These are phyloP conservation scores for Fraxinus nigra DNA, from an alignment of 305 asterid species.

Conservation along the genomic window DNA sequence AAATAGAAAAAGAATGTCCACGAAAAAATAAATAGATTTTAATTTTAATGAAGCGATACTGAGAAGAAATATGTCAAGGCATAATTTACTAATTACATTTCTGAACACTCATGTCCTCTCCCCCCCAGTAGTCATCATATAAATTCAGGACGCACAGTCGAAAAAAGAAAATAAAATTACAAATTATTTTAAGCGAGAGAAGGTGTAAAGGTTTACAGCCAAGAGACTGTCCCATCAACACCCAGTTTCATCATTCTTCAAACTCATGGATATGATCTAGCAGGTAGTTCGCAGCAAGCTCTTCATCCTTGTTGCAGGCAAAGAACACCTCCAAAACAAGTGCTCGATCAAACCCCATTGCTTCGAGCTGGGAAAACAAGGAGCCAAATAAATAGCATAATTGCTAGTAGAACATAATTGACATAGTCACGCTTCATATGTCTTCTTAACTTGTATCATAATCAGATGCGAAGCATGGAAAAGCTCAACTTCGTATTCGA, in stretches of 20 bases:
- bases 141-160: not conserved
- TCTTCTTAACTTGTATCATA: not conserved
- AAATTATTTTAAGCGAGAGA: not conserved
- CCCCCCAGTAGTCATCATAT: not conserved
- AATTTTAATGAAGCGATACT: not conserved
- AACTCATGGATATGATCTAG: conserved; percentile 76
- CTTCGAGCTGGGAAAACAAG: conserved; percentile 61
- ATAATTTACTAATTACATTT: not conserved
- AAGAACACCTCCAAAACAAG: conserved; percentile 68
- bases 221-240: not conserved
- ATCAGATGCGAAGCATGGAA: not conserved
- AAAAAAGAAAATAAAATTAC: not conserved
- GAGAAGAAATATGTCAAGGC: not conserved
- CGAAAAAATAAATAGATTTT: not conserved
- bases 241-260: conserved; percentile 39
- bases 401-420: not conserved
- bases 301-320: conserved; percentile 88
- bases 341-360: conserved; percentile 84
- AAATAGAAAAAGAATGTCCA: not conserved
- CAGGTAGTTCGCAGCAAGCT: conserved; percentile 82
- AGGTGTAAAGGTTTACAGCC: not conserved
- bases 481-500: not conserved
- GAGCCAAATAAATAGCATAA: not conserved
- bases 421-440: not conserved
- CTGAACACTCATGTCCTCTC: not conserved